phyloP scores from a whole-genome alignment of 2,329 filamentous ascomycete species.

The Verticillium isaacii region DNA sequence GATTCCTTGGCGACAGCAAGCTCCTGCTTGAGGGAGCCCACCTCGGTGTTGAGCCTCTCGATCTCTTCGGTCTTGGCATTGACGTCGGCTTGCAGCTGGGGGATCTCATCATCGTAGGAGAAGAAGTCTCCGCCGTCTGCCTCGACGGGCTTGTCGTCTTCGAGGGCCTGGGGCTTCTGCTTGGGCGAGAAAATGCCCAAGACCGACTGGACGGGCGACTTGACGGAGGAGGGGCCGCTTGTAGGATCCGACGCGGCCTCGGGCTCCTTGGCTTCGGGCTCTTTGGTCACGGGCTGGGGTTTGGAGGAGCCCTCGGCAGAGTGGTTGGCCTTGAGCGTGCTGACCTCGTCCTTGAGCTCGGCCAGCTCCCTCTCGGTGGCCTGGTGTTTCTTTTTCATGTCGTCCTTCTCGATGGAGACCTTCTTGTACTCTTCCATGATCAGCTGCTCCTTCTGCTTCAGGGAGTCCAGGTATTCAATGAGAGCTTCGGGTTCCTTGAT shows the following conservation, averaged over 20 bases:
- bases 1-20: slow-evolving; percentile 68
- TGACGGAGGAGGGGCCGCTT: slow-evolving; percentile 24
- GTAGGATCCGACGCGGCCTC: not conserved
- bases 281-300: slow-evolving; percentile 19
- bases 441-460: slow-evolving; percentile 85
- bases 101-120: slow-evolving; percentile 84
- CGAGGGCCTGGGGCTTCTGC: slow-evolving; percentile 30
- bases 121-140: slow-evolving; percentile 61
- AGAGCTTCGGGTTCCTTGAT: slow-evolving; percentile 82
- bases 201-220: slow-evolving; percentile 43
- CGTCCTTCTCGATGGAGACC: slow-evolving; percentile 76
- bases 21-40: slow-evolving; percentile 64
- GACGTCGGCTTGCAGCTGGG: slow-evolving; percentile 72
- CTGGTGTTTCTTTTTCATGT: slow-evolving; percentile 71
- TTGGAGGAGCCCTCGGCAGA: slow-evolving; percentile 21
- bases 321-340: slow-evolving; percentile 31
- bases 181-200: slow-evolving; percentile 45
- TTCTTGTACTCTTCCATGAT: slow-evolving; percentile 89
- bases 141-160: slow-evolving; percentile 26
- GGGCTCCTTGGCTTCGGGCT: not conserved
- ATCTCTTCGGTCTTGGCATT: slow-evolving; percentile 67
- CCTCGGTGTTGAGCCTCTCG: slow-evolving; percentile 62
- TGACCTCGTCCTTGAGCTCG: slow-evolving; percentile 51
- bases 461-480: slow-evolving; percentile 83
- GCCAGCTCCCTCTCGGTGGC: slow-evolving; percentile 63